Evolutionary conservation across 257 asterid species (phyloP).

Genomic region (Phtheirospermum japonicum): DNA sequence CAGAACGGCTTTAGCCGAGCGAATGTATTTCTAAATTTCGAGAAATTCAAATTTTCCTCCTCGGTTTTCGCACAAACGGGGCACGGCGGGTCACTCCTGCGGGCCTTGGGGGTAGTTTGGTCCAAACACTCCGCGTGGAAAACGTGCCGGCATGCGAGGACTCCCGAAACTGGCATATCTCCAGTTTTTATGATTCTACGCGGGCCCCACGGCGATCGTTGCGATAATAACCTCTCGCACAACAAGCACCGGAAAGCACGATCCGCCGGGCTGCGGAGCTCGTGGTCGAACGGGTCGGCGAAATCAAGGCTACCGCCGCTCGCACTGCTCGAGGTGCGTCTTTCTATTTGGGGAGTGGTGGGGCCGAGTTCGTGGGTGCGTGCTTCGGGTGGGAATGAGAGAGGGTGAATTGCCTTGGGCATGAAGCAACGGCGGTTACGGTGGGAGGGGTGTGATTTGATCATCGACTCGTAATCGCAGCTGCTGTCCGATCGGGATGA

Average conservation of each 20-base stretch:
- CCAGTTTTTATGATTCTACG: conserved; percentile 76
- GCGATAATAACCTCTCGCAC: conserved; percentile 87
- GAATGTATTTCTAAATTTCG: conserved; percentile 52
- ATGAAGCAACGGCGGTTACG: conserved; percentile 78
- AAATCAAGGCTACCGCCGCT: conserved; percentile 68
- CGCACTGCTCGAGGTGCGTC: conserved; percentile 54
- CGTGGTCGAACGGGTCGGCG: conserved; percentile 53
- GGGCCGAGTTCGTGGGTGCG: conserved; percentile 44
- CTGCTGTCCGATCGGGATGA: conserved; percentile 92
- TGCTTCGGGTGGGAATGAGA: conserved; percentile 60
- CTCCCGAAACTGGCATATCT: conserved; percentile 93
- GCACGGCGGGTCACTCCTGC: conserved; percentile 84
- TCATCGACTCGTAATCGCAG: conserved; percentile 59
- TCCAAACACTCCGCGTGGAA: conserved; percentile 97
- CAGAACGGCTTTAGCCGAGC: conserved; percentile 61
- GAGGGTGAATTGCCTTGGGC: conserved; percentile 93
- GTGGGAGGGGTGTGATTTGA: conserved; percentile 64
- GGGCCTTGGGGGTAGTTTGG: conserved; percentile 78
- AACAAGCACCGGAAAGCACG: conserved; percentile 60
- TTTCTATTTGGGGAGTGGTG: conserved; percentile 52
- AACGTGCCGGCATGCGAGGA: conserved; percentile 85
- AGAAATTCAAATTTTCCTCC: conserved; percentile 45
- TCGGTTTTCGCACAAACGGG: conserved; percentile 70
- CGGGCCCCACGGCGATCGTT: conserved; percentile 93
- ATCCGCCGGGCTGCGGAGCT: conserved; percentile 54